Conservation (phyloP, 2,329 filamentous ascomycete genomes). For the Endoconidiophora polonica region DNA sequence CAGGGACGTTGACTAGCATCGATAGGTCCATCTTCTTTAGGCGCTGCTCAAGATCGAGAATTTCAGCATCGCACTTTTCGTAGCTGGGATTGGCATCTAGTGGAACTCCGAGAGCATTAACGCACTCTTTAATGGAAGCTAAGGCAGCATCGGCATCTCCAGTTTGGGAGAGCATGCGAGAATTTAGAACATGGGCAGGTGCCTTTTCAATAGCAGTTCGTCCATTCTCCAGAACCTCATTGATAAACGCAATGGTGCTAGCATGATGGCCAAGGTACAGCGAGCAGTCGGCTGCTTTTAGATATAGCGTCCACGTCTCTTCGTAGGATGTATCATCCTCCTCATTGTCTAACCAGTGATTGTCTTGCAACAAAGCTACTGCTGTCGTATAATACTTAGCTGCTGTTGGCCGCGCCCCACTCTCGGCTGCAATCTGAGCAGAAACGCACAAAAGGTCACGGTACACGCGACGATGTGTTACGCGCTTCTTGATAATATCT, state of each 20-base stretch:
- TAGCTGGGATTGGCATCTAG: slow-evolving; percentile 51
- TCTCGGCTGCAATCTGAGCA: slow-evolving; percentile 62
- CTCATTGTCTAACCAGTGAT: slow-evolving; percentile 55
- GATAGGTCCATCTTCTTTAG: slow-evolving; percentile 40
- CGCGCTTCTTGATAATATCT: slow-evolving; percentile 52
- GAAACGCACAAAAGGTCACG: slow-evolving; percentile 64
- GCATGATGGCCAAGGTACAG: slow-evolving; percentile 59
- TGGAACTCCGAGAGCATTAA: slow-evolving; percentile 50
- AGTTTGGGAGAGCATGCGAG: slow-evolving; percentile 57
- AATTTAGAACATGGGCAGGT: slow-evolving; percentile 68
- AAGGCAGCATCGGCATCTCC: slow-evolving; percentile 58
- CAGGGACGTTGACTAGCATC: slow-evolving; percentile 22
- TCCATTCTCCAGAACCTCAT: slow-evolving; percentile 52
- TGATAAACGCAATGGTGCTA: slow-evolving; percentile 51
- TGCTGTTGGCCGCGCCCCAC: slow-evolving; percentile 66
- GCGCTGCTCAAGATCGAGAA: slow-evolving; percentile 42
- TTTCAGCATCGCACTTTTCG: slow-evolving; percentile 62
- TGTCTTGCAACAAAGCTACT: slow-evolving; percentile 58
- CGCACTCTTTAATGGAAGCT: slow-evolving; percentile 49
- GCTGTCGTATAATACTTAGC: slow-evolving; percentile 68
- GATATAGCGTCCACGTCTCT: slow-evolving; percentile 66
- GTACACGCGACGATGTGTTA: slow-evolving; percentile 46
- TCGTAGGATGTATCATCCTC: slow-evolving; percentile 61
- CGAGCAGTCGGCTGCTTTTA: slow-evolving; percentile 67
- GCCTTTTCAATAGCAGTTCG: slow-evolving; percentile 63